Evolutionary conservation across 345 rosid genomes (phyloP).

Genomic region (Arabis hirsuta): DNA sequence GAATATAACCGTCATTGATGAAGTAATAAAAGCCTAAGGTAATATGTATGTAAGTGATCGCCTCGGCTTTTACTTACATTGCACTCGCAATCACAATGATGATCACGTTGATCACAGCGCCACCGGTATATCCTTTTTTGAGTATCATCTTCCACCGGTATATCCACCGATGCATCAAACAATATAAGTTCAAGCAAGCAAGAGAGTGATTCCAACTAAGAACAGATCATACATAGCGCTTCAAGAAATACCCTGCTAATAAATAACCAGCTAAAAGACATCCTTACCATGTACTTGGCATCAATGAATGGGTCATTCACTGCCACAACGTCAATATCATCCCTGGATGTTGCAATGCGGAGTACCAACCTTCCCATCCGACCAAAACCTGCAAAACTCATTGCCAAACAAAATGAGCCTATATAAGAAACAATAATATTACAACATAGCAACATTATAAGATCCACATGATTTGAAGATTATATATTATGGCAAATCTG

Average conservation of each 20-base stretch:
- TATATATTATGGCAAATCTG: conserved; percentile 21
- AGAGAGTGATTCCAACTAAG: conserved; percentile 5
- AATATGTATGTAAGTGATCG: background rate
- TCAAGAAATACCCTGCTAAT: background rate
- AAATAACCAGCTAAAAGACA: conserved; percentile 15
- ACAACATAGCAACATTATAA: conserved; percentile 36
- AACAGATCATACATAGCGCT: background rate
- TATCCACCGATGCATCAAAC: too few relatives aligned
- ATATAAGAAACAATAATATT: conserved; percentile 16
- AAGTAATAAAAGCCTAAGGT: background rate
- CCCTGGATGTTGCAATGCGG: conserved; percentile 85
- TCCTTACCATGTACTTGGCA: conserved; percentile 88
- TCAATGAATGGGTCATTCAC: conserved; percentile 97
- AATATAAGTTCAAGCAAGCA: conserved; percentile 9
- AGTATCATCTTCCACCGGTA: conserved; percentile 70
- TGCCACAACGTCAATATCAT: conserved; percentile 86
- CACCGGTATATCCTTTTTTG: conserved; percentile 70
- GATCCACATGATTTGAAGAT: conserved; percentile 38
- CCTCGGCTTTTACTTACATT: conserved; percentile 49
- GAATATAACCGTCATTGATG: background rate
- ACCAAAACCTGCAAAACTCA: conserved; percentile 77
- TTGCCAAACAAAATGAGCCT: conserved; percentile 11
- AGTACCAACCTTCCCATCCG: conserved; percentile 97
- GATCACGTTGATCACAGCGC: conserved; percentile 63
- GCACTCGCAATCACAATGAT: conserved; percentile 67